Evolutionary conservation across 306 rosid genomes (phyloP).

Genomic region (Begonia peltatifolia): DNA sequence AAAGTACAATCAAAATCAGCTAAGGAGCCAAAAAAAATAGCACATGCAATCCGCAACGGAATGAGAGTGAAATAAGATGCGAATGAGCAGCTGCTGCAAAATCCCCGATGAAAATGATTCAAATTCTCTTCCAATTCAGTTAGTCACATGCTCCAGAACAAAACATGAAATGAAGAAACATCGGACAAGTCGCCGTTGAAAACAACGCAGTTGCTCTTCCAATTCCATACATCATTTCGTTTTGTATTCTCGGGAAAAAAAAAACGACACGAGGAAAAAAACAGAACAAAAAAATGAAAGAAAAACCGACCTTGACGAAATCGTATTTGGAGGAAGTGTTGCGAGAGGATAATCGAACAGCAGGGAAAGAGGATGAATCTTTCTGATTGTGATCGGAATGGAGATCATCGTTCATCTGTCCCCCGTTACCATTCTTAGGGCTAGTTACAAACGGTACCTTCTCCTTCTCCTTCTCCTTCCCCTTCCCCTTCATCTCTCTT

Average conservation of each 20-base stretch:
- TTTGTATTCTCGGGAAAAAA: no score
- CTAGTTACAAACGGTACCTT: conserved; percentile 5
- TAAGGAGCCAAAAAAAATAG: no score
- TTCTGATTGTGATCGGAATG: conserved; percentile 6
- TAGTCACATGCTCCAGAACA: conserved; percentile 1
- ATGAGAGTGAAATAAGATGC: no score
- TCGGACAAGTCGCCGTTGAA: no score
- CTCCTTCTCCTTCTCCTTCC: conserved; percentile 16
- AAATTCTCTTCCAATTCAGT: background rate
- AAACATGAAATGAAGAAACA: background rate
- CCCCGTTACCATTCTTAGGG: conserved; percentile 24
- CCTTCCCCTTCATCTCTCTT: background rate
- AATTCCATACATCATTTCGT: no score
- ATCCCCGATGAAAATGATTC: background rate
- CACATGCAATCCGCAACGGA: no score
- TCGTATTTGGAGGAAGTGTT: conserved; percentile 91
- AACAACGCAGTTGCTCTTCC: no score
- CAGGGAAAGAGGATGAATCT: conserved; percentile 21
- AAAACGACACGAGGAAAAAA: background rate
- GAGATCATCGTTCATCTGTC: conserved; percentile 22
- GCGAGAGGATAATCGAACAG: conserved; percentile 49
- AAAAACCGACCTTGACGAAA: conserved; percentile 57
- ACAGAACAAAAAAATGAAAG: background rate
- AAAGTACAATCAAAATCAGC: no score
- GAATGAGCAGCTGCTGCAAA: no score